Evolutionary conservation across 495 filamentous ascomycete species (phyloP), one percentile per base, ranked within the genome.

Genomic region (Hypomontagnella submonticulosa): DNA sequence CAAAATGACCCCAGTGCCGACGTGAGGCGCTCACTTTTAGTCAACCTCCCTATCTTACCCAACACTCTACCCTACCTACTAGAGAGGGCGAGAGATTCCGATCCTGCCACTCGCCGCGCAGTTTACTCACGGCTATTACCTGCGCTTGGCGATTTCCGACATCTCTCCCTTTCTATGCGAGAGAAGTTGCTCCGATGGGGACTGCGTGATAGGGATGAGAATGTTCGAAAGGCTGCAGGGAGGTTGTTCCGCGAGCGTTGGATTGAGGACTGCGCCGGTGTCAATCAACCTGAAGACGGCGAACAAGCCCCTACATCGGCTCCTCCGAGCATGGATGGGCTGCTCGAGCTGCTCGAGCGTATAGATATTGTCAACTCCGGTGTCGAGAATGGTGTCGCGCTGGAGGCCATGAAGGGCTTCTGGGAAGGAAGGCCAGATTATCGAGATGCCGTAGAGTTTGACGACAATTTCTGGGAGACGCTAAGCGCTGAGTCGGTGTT

Each of bases 111-210:
- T 1, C 84, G 95, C 49, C 84, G 93, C 44, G 91, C 90, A 9
- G 81, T 99, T 4, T 99, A 97, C 72, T 90, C 94, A 3, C 87
- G 91, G 12, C 79, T 99, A 1, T 80, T 99, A 6, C 96, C 95
- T 1, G 89, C 91, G 0, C 82, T 99, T 6, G 94, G 93, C 13
- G 95, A 99, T 77, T 99, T 99, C 80, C 89, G 95, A 49, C 92
- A 98, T 77, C 80, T 99, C 43, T 96, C 92, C 16, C 82, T 98
- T n/a, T 90, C 88, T 1, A 97, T 98, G 90, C 81, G 95, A 66
- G 96, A 97, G 75, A 97, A 97, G 75, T 83, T 99, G 16, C 87
- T 99, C 40, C 87, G 96, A 9, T 99, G 93, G 94, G 95, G 95
- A 30, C 77, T 99, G 37, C 88, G 94, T 30, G 95, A 99, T 73